phyloP scores from a whole-genome alignment of 2,329 filamentous ascomycete genomes.

The Aspergillus sp. region DNA sequence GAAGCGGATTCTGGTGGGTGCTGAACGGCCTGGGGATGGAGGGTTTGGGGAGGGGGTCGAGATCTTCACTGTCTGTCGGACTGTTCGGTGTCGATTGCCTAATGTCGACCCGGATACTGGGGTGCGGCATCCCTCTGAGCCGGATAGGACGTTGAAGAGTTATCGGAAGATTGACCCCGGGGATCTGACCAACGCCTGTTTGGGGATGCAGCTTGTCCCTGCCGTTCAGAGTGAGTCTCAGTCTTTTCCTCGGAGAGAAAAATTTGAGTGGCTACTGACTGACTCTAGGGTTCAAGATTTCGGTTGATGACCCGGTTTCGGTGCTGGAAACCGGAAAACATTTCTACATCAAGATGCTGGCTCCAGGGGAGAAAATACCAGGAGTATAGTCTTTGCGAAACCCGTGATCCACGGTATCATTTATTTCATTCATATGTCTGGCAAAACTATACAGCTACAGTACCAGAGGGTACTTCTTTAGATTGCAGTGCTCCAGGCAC shows the following conservation, averaged over 20 bases:
- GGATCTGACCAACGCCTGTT: conserved; percentile 39
- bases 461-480: not conserved
- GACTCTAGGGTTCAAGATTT: conserved; percentile 23
- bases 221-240: conserved; percentile 17
- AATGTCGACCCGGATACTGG: conserved; percentile 53
- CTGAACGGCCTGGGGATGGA: conserved; percentile 12
- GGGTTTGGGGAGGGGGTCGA: conserved; percentile 9
- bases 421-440: not conserved
- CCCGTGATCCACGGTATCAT: no score
- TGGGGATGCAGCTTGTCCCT: conserved; percentile 47
- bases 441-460: conserved; percentile 1
- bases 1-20: conserved; percentile 41
- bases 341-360: conserved; percentile 36
- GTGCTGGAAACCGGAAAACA: conserved; percentile 38
- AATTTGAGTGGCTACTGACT: not conserved
- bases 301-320: conserved; percentile 32
- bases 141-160: conserved; percentile 41
- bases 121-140: conserved; percentile 40
- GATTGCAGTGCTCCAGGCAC: not conserved
- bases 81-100: conserved; percentile 49
- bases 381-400: conserved; percentile 5
- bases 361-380: conserved; percentile 24
- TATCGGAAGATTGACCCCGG: conserved; percentile 47
- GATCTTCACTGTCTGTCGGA: conserved; percentile 48
- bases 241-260: not conserved